Evolutionary conservation across 169 alveolate species (phyloP).

Genomic region (Plasmodium chabaudi): DNA sequence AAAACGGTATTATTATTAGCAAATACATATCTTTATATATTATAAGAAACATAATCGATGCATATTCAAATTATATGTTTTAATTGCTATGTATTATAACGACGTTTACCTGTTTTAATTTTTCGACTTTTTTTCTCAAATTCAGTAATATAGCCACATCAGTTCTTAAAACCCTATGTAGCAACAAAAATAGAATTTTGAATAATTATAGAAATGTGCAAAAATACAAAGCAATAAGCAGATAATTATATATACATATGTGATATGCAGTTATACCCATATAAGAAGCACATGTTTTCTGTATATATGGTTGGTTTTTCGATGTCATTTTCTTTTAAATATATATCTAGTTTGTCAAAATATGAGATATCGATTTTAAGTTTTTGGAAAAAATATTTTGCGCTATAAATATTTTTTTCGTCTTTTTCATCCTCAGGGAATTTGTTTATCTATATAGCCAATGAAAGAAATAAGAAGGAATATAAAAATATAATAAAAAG

Average conservation of each 20-base stretch:
- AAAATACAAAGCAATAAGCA: not conserved
- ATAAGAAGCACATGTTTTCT: constrained; percentile 65
- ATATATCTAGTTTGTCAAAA: constrained; percentile 57
- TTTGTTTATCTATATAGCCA: constrained; percentile 28
- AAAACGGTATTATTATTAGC: too few species aligned
- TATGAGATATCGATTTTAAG: constrained; percentile 73
- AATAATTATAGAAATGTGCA: not conserved
- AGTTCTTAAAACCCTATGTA: constrained; percentile 60
- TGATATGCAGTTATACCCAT: constrained; percentile 41
- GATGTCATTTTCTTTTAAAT: constrained; percentile 50
- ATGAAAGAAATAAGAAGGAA: not conserved
- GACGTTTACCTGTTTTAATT: constrained; percentile 48
- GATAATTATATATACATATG: not conserved
- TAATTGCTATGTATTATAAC: too few species aligned
- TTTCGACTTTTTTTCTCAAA: constrained; percentile 68
- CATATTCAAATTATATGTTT: too few species aligned
- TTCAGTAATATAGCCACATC: constrained; percentile 69
- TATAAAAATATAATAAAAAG: not conserved
- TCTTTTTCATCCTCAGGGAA: constrained; percentile 70
- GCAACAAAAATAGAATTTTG: not conserved
- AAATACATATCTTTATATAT: too few species aligned
- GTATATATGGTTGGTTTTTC: constrained; percentile 71
- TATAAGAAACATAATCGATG: too few species aligned
- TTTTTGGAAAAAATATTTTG: constrained; percentile 64
- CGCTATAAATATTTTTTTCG: constrained; percentile 60